Evolutionary conservation across 345 rosid species (phyloP).

Genomic region (Orychophragmus violaceus): DNA sequence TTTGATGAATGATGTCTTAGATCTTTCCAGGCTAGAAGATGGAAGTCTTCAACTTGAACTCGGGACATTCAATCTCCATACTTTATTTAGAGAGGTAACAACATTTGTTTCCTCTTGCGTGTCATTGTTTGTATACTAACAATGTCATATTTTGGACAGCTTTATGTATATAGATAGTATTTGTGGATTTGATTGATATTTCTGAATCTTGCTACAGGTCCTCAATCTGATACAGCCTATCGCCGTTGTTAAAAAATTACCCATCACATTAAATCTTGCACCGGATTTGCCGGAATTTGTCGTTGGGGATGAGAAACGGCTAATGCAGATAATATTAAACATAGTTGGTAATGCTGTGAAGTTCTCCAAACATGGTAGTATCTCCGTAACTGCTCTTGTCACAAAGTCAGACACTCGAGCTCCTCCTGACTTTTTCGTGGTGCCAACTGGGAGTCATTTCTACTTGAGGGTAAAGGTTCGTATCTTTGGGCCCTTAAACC

Average conservation of each 20-base stretch:
- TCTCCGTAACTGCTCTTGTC: constrained; percentile 66
- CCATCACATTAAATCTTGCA: constrained; percentile 59
- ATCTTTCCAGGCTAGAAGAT: constrained; percentile 98
- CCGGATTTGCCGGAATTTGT: constrained; percentile 86
- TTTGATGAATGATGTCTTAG: constrained; percentile 88
- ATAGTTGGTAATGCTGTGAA: constrained; percentile 95
- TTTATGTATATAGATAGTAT: neutral
- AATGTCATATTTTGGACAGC: neutral
- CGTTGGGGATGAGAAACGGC: constrained; percentile 86
- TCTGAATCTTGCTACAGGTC: constrained; percentile 48
- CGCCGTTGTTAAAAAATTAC: constrained; percentile 78
- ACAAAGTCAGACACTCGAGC: constrained; percentile 62
- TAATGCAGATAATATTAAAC: constrained; percentile 78
- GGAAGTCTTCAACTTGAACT: constrained; percentile 92
- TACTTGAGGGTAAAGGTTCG: constrained; percentile 87
- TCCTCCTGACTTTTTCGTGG: constrained; percentile 64
- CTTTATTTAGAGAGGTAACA: constrained; percentile 68
- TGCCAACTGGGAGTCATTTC: constrained; percentile 67
- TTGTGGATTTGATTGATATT: neutral
- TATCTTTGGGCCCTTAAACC: constrained; percentile 2
- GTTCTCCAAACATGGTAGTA: constrained; percentile 83
- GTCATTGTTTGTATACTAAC: neutral
- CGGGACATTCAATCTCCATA: constrained; percentile 62
- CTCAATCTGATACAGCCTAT: constrained; percentile 85
- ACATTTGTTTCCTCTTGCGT: neutral